These are phyloP conservation scores for Biscogniauxia marginata DNA, from an alignment of 2,329 filamentous ascomycete species.

Conservation along the genomic window DNA sequence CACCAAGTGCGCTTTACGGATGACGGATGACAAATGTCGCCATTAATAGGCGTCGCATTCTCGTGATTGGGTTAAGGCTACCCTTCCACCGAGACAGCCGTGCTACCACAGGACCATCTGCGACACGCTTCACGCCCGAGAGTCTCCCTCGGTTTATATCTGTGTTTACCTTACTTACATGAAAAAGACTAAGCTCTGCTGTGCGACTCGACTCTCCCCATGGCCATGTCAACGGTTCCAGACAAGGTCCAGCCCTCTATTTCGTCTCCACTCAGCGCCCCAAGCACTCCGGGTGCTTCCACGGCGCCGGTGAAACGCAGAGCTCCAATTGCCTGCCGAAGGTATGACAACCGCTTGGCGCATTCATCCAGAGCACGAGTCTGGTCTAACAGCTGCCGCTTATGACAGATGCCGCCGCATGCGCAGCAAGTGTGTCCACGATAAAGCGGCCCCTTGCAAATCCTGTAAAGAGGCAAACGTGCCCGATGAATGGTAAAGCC, in stretches of 20 bases:
- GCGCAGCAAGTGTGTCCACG: slow-evolving; percentile 55
- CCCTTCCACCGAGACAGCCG: not conserved
- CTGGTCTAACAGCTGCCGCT: slow-evolving; percentile 7
- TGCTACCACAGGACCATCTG: not conserved
- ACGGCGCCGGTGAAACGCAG: slow-evolving; percentile 43
- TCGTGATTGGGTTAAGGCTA: not conserved
- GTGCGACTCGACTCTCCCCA: slow-evolving; percentile 8
- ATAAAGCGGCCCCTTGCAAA: slow-evolving; percentile 50
- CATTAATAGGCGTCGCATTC: not conserved
- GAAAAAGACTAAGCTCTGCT: slow-evolving; percentile 2
- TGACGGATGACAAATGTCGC: not conserved
- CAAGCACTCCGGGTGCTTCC: slow-evolving; percentile 8
- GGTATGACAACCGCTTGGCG: slow-evolving; percentile 36
- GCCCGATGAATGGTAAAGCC: slow-evolving; percentile 48
- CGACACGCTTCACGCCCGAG: not conserved
- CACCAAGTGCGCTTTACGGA: not conserved
- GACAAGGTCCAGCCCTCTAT: slow-evolving; percentile 19
- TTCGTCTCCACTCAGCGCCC: slow-evolving; percentile 22
- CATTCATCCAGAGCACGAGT: slow-evolving; percentile 3
- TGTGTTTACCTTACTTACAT: not conserved
- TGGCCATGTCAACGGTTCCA: slow-evolving; percentile 20
- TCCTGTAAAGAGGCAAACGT: slow-evolving; percentile 51
- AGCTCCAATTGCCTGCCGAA: slow-evolving; percentile 52
- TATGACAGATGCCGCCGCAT: slow-evolving; percentile 51
- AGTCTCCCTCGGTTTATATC: not conserved